Base-by-base conservation (phyloP, 176 grass and related monocot species). In the Rhipidocladum racemiflorum region DNA sequence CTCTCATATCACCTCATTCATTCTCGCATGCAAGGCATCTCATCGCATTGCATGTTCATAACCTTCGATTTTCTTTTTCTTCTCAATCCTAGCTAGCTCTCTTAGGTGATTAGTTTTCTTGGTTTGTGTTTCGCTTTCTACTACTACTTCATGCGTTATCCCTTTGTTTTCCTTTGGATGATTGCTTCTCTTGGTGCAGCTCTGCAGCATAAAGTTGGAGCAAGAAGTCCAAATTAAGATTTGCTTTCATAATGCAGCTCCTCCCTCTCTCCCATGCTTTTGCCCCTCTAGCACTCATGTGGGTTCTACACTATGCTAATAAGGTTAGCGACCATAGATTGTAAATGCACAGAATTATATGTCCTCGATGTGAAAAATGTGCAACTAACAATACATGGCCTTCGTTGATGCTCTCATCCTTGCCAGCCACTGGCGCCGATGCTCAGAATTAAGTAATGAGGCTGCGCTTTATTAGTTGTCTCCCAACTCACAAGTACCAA, bases 151-250 rank as follows among this genome's bases (percentile, higher is more conserved):
- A 40, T 51, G 61, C 71, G 69, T 72, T 75, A 16, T 11, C 71
- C 24, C 65, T 86, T 78, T 90, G 55, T 81, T 86, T 82, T 78
- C 65, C 72, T 77, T 65, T 61, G 59, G 72, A 66, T 78, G 86
- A 55, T 82, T 69, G 56, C 78, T 86, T 89, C 53, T 40, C 65
- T 51, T 74, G 88, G 83, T 78, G 66, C 78, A 66, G 30, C 21
- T 29, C 65, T 83, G 83, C 83, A 66, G 68, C 72, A 42, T 29
- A 86, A 86, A 90, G 83, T 1, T 20, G 78, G 59, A 67, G 72
- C 88, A 90, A 43, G 36, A 90, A 78, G 72, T 90, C 73, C 80
- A 90, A 60, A 60, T 18, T 67, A 77, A 59, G 79, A 82, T 86
- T 67, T 67, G 14, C 66, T 66, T 83, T 82, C 83, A 86, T 86